phyloP scores from a whole-genome alignment of 2,329 filamentous ascomycete species.

The Kalaharituber pfeilii region DNA sequence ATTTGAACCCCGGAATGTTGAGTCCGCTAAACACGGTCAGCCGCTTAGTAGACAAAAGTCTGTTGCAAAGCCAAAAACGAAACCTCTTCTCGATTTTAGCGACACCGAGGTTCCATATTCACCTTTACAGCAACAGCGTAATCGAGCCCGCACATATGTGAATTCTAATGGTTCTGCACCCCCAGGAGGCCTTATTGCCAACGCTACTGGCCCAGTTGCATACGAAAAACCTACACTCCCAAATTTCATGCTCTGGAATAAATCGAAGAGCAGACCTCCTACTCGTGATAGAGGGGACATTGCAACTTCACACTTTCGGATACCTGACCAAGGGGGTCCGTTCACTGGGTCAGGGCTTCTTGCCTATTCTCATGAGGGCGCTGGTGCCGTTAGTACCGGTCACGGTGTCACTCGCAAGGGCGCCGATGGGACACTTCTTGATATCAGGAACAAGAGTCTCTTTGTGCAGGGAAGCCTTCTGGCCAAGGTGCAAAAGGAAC shows the following conservation, averaged over 20 bases:
- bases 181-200: neutral
- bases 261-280: constrained; percentile 7
- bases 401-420: constrained; percentile 12
- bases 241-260: constrained; percentile 5
- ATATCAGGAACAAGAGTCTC: constrained; percentile 9
- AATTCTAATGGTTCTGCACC: neutral
- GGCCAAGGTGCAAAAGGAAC: constrained; percentile 16
- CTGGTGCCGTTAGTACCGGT: constrained; percentile 12
- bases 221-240: constrained; percentile 10
- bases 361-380: constrained; percentile 9
- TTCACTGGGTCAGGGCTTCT: constrained; percentile 18
- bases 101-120: neutral
- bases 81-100: neutral
- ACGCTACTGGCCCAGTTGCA: neutral
- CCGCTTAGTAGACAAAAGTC: neutral
- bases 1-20: neutral
- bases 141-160: neutral
- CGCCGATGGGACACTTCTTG: constrained; percentile 14
- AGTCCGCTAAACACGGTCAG: neutral
- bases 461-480: constrained; percentile 18
- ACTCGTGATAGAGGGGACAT: constrained; percentile 7
- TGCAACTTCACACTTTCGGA: constrained; percentile 1
- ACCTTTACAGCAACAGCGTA: neutral
- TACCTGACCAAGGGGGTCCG: constrained; percentile 4
- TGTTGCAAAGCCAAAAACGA: neutral